These are phyloP conservation scores for Biscogniauxia mediterranea DNA, from an alignment of 2,329 filamentous ascomycete genomes.

Conservation along the genomic window DNA sequence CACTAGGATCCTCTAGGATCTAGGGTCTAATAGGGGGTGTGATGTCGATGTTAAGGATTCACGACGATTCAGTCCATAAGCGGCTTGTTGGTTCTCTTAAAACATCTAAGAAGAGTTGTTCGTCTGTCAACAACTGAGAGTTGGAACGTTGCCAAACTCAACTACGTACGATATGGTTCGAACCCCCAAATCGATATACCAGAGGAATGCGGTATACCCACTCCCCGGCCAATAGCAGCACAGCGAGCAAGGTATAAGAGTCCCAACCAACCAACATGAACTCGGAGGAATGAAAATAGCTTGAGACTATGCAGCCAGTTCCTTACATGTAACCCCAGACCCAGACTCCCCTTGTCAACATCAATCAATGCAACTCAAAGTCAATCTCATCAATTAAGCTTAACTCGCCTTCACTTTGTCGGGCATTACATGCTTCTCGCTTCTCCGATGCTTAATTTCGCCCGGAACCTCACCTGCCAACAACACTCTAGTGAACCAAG, in stretches of 20 bases:
- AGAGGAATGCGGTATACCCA: neutral
- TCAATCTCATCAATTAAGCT: neutral
- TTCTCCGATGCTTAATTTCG: no score
- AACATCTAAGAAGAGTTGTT: neutral
- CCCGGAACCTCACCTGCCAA: no score
- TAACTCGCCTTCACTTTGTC: neutral
- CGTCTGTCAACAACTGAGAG: neutral
- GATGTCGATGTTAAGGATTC: neutral
- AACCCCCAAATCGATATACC: no score
- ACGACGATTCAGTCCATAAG: neutral
- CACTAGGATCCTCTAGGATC: neutral
- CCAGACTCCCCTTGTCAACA: neutral
- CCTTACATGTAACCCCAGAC: neutral
- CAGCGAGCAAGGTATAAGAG: neutral
- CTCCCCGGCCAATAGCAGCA: neutral
- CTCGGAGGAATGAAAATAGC: neutral
- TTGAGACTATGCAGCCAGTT: neutral
- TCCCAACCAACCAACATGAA: neutral
- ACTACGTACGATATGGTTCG: no score
- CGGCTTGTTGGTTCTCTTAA: neutral
- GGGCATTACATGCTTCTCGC: neutral
- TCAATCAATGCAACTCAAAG: no score
- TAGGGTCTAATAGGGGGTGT: neutral
- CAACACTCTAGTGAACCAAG: no score
- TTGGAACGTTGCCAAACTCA: neutral